These are phyloP conservation scores for Neurospora sp. DNA, from an alignment of 495 filamentous ascomycete genomes.

Conservation along the genomic window DNA sequence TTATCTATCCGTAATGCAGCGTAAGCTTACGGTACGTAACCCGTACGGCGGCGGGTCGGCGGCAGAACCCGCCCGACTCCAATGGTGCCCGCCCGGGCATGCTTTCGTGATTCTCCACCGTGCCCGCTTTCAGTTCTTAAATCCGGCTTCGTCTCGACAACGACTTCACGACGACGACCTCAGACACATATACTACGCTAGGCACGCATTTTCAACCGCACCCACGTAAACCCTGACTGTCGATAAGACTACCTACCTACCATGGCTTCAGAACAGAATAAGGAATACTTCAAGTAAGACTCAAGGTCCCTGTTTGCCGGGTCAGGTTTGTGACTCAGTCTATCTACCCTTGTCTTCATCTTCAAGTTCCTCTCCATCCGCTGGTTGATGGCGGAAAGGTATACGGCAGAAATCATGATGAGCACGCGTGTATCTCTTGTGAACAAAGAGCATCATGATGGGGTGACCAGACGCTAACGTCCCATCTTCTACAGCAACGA, in stretches of 20 bases:
- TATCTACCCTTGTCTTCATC: neutral
- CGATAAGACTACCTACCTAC: neutral
- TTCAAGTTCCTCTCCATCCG: neutral
- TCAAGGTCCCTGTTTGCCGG: neutral
- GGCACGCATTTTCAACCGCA: neutral
- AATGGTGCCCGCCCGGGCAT: neutral
- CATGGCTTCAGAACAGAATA: constrained; percentile 26
- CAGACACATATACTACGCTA: neutral
- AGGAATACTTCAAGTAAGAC: constrained; percentile 35
- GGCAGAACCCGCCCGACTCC: neutral
- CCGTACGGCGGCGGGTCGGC: neutral
- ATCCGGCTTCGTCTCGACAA: neutral
- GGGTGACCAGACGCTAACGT: neutral
- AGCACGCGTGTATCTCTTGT: neutral
- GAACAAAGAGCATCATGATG: neutral
- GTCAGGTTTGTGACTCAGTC: neutral
- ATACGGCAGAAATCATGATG: neutral
- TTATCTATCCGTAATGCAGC: neutral
- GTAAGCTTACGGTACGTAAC: neutral
- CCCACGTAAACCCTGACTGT: neutral
- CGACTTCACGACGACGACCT: neutral
- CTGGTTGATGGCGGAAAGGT: neutral
- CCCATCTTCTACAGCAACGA: constrained; percentile 17
- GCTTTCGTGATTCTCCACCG: neutral
- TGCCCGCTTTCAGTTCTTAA: neutral